phyloP scores from a whole-genome alignment of 2,329 filamentous ascomycete species.

The Gnomoniopsis smithogilvyi region DNA sequence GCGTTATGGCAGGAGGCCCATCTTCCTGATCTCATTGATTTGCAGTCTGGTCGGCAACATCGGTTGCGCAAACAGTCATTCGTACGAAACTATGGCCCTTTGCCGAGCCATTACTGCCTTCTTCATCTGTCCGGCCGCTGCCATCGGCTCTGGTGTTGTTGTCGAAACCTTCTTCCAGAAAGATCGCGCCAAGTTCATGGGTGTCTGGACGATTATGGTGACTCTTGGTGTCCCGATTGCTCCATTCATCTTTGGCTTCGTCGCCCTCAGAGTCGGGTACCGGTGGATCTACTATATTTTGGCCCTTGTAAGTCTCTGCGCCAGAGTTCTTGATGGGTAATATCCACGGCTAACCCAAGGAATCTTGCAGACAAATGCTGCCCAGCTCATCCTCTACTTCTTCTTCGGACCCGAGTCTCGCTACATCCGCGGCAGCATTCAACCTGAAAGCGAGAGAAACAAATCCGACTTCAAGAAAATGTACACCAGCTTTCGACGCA shows the following conservation, averaged over 20 bases:
- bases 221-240: slow-evolving; percentile 26
- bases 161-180: slow-evolving; percentile 56
- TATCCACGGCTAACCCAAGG: neutral
- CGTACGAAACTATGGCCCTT: slow-evolving; percentile 45
- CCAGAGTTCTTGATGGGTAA: neutral
- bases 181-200: slow-evolving; percentile 52
- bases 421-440: slow-evolving; percentile 40
- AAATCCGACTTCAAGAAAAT: slow-evolving; percentile 40
- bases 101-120: slow-evolving; percentile 52
- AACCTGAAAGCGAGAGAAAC: slow-evolving; percentile 21
- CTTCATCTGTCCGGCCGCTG: slow-evolving; percentile 51
- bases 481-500: slow-evolving; percentile 42
- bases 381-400: slow-evolving; percentile 54
- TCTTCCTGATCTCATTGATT: slow-evolving; percentile 46
- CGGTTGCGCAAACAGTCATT: slow-evolving; percentile 47
- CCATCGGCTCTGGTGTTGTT: slow-evolving; percentile 54
- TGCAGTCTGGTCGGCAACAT: slow-evolving; percentile 47
- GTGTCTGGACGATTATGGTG: slow-evolving; percentile 48
- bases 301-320: slow-evolving; percentile 41
- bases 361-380: slow-evolving; percentile 45
- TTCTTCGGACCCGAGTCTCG: slow-evolving; percentile 54
- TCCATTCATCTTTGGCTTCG: slow-evolving; percentile 38
- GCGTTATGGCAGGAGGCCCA: slow-evolving; percentile 50
- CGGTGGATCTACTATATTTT: slow-evolving; percentile 59
- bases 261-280: slow-evolving; percentile 49